Base-by-base conservation (phyloP, 495 filamentous ascomycete species). In the Viridothelium virens region DNA sequence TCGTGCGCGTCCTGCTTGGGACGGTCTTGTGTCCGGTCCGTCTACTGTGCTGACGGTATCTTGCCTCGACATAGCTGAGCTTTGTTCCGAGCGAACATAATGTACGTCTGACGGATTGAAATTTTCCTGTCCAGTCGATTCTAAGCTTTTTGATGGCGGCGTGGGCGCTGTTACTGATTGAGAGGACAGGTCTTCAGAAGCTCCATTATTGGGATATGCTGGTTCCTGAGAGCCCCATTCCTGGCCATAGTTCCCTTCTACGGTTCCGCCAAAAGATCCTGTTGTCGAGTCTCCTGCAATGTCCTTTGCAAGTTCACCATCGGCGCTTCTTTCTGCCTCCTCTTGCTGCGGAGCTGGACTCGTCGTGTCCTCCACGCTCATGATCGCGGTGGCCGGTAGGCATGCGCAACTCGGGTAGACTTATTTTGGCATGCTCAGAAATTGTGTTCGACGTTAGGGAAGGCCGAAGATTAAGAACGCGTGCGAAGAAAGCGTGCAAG, bases 321-420 rank as follows among this genome's bases (percentile, higher is more conserved):
- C 16, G 18, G 18, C 48, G n/a, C 18, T 5, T 5, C 5, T 5
- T 0, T 33, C 25, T 33, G 31, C 53, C 53, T 59, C 25, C 53
- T 36, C 31, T 33, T 59, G 53, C 11, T n/a, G 31, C 53, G 18
- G 31, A 25, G 48, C 11, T 25, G 11, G 53, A n/a, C 25, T 36
- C 31, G 53, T 59, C 53, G 53, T 59, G 53, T 59, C 53, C 53
- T 59, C 53, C 53, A 31, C 53, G 14, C 53, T 59, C 53, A 59
- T 59, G 18, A 31, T 59, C 6, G 31, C 31, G 18, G 31, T 18
- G 31, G 25, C 53, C 31, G 31, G 18, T 31, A 59, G 31, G 18
- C 53, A 59, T 59, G 53, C 31, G 53, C 5, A 14, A 14, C 7
- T 44, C 7, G 18, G 3, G 31, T 31, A 59, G 53, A 18, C 6